Conservation (phyloP, 164 flowering plant genomes). For the Santalum album region DNA sequence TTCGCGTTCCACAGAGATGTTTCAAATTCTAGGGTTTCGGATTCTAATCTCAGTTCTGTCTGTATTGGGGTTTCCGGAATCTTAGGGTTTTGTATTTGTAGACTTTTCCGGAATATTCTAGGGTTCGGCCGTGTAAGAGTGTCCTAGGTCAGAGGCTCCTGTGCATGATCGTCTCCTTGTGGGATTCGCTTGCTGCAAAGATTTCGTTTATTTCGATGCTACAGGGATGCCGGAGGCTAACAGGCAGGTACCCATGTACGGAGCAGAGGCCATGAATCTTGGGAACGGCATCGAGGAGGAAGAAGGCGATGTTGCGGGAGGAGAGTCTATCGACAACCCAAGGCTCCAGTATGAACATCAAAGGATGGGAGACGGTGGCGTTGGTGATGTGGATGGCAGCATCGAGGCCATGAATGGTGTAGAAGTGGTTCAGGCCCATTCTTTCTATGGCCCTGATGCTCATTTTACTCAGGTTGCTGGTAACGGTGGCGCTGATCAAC, state of each 20-base stretch:
- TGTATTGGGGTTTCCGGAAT: no score
- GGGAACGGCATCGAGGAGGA: neutral
- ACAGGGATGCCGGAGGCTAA: neutral
- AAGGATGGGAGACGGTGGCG: neutral
- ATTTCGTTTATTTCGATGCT: no score
- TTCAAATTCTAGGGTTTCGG: no score
- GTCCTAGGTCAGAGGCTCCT: no score
- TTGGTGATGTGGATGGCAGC: neutral
- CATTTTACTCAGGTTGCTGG: neutral
- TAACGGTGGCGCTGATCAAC: constrained; percentile 24
- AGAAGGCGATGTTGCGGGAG: neutral
- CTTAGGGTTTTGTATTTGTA: no score
- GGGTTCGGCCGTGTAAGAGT: no score
- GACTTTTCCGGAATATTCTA: no score
- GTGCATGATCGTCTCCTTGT: no score
- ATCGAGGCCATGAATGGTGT: neutral
- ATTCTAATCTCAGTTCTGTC: no score
- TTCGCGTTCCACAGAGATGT: no score
- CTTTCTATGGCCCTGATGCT: neutral
- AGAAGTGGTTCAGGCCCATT: neutral
- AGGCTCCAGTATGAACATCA: neutral
- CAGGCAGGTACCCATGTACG: neutral
- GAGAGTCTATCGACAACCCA: neutral
- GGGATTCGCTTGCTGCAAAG: no score
- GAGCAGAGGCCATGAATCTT: neutral